These are phyloP conservation scores for Tylopilus subfusipes DNA, from an alignment of 768 basidiomycete species.

Conservation along the genomic window DNA sequence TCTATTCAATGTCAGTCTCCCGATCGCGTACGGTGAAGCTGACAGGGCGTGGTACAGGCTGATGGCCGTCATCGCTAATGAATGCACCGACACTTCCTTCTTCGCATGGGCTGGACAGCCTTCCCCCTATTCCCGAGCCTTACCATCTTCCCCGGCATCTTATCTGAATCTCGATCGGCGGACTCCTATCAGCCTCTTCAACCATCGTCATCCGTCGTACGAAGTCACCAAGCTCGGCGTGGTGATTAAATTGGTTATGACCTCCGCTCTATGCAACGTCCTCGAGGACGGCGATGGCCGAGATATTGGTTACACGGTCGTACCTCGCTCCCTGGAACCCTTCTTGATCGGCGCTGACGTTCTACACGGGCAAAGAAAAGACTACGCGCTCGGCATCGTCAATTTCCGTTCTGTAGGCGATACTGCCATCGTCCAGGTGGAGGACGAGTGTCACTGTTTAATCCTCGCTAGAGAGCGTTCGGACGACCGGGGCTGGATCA, in stretches of 20 bases:
- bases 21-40: slow-evolving; percentile 26
- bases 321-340: slow-evolving; percentile 1
- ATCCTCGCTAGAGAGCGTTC: slow-evolving; percentile 4
- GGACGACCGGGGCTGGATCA: slow-evolving; percentile 11
- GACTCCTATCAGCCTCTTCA: neutral
- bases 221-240: slow-evolving; percentile 13
- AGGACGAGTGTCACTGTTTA: slow-evolving; percentile 11
- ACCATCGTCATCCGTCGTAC: slow-evolving; percentile 7
- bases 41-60: slow-evolving; percentile 22
- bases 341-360: slow-evolving; percentile 9
- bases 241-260: slow-evolving; percentile 7
- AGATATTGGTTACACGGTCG: slow-evolving; percentile 11
- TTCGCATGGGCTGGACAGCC: slow-evolving; percentile 12
- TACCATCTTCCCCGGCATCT: slow-evolving; percentile 8
- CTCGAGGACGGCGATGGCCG: slow-evolving; percentile 8
- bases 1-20: slow-evolving; percentile 21
- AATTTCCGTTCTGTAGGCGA: slow-evolving; percentile 2
- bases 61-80: slow-evolving; percentile 11
- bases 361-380: neutral
- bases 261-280: slow-evolving; percentile 7
- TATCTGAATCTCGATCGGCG: slow-evolving; percentile 8
- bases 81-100: slow-evolving; percentile 12
- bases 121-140: slow-evolving; percentile 12
- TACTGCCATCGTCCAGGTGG: neutral
- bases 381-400: slow-evolving; percentile 10